These are phyloP conservation scores for Suhomyces maxii DNA, from an alignment of 1,139 yeast genomes.

Conservation along the genomic window DNA sequence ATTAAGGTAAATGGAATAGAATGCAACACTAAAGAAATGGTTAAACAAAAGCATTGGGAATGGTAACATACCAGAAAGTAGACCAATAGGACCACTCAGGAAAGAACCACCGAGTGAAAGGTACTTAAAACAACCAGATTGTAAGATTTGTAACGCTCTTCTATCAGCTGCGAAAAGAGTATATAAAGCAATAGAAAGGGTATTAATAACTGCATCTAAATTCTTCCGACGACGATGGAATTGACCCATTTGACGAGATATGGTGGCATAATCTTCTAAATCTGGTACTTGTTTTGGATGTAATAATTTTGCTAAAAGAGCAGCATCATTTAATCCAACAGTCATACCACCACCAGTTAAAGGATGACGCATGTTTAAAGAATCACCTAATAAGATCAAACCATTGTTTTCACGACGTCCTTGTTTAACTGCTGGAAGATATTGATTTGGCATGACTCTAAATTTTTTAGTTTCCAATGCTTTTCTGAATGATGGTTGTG, in stretches of 20 bases:
- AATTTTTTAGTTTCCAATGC: constrained; percentile 49
- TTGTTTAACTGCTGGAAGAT: constrained; percentile 69
- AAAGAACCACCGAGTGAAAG: constrained; percentile 84
- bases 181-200: constrained; percentile 86
- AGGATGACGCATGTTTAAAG: constrained; percentile 97
- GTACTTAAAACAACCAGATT: constrained; percentile 85
- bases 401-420: constrained; percentile 63
- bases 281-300: constrained; percentile 58
- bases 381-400: constrained; percentile 85
- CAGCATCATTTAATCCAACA: constrained; percentile 90
- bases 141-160: constrained; percentile 63
- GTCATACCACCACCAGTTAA: constrained; percentile 99
- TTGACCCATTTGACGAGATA: constrained; percentile 54
- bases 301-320: constrained; percentile 58
- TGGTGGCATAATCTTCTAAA: constrained; percentile 55
- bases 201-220: constrained; percentile 82
- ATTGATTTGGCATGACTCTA: constrained; percentile 93
- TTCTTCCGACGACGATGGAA: constrained; percentile 80
- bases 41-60: constrained; percentile 71
- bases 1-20: constrained; percentile 75
- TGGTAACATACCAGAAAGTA: constrained; percentile 80
- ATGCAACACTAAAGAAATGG: constrained; percentile 89
- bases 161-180: constrained; percentile 87
- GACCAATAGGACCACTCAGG: constrained; percentile 74
- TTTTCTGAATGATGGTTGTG: constrained; percentile 64